Evolutionary conservation across 2,329 filamentous ascomycete genomes (phyloP).

Genomic region (Metarhizium sp.): DNA sequence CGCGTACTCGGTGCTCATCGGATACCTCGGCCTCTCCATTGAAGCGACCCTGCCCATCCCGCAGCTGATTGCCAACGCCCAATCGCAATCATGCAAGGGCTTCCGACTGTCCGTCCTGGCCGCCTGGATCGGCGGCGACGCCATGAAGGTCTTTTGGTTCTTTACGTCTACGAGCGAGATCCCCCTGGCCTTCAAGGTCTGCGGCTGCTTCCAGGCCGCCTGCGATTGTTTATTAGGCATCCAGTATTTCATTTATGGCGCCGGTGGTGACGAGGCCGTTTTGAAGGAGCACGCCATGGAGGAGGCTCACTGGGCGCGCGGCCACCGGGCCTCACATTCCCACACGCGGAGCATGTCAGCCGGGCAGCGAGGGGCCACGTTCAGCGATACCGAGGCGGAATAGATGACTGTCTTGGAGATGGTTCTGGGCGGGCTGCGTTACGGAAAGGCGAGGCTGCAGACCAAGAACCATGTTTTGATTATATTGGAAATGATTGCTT

Average conservation of each 20-base stretch:
- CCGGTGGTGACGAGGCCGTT: slow-evolving; percentile 27
- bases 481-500: background rate
- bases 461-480: background rate
- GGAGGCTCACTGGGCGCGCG: slow-evolving; percentile 21
- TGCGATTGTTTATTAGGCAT: slow-evolving; percentile 68
- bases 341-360: slow-evolving; percentile 24
- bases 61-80: slow-evolving; percentile 64
- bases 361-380: slow-evolving; percentile 27
- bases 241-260: slow-evolving; percentile 65
- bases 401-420: slow-evolving; percentile 10
- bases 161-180: slow-evolving; percentile 62
- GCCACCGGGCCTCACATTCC: slow-evolving; percentile 16
- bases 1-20: slow-evolving; percentile 58
- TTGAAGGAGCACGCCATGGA: slow-evolving; percentile 29
- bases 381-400: slow-evolving; percentile 23
- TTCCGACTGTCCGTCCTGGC: slow-evolving; percentile 67
- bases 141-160: slow-evolving; percentile 85
- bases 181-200: slow-evolving; percentile 72
- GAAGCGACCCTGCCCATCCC: slow-evolving; percentile 77
- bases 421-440: slow-evolving; percentile 4
- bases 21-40: slow-evolving; percentile 65
- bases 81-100: slow-evolving; percentile 61
- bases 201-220: slow-evolving; percentile 69
- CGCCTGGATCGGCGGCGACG: slow-evolving; percentile 72
- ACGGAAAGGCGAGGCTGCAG: background rate